A percentile compares a stretch with the other conserved stretches of the same genome.
These are phyloP conservation scores for Ascochyta fabae DNA, from an alignment of 2,329 filamentous ascomycete genomes.

Conservation along the genomic window DNA sequence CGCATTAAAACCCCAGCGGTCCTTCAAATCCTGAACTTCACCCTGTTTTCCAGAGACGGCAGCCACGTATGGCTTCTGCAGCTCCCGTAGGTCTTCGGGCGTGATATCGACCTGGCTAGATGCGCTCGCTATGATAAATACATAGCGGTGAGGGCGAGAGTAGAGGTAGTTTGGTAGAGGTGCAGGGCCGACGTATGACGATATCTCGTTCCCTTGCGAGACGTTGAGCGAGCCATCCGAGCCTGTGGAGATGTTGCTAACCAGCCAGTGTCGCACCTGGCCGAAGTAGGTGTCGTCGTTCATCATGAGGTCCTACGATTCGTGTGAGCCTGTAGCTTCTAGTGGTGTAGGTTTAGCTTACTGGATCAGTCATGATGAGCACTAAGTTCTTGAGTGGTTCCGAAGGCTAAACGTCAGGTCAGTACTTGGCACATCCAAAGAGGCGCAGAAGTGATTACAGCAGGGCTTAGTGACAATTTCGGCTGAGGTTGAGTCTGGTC, in stretches of 20 bases:
- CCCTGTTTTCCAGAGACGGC: slow-evolving; percentile 25
- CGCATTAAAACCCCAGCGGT: slow-evolving; percentile 32
- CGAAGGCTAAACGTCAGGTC: slow-evolving; percentile 13
- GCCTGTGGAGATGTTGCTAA: slow-evolving; percentile 22
- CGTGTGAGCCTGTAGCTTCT: not conserved
- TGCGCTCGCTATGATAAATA: slow-evolving; percentile 26
- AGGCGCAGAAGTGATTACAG: slow-evolving; percentile 2
- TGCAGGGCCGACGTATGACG: slow-evolving; percentile 27
- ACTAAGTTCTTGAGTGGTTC: slow-evolving; percentile 21
- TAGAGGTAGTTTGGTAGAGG: slow-evolving; percentile 33
- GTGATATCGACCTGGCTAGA: slow-evolving; percentile 17
- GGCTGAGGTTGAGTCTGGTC: slow-evolving; percentile 29
- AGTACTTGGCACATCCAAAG: not conserved
- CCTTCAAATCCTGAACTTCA: slow-evolving; percentile 30
- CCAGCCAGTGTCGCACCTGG: slow-evolving; percentile 34
- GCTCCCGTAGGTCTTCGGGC: slow-evolving; percentile 22
- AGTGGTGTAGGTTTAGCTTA: not conserved
- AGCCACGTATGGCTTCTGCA: slow-evolving; percentile 26
- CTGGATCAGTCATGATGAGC: slow-evolving; percentile 29
- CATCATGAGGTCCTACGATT: slow-evolving; percentile 27
- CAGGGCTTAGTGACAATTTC: slow-evolving; percentile 19
- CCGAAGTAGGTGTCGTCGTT: slow-evolving; percentile 30
- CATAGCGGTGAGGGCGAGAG: slow-evolving; percentile 27
- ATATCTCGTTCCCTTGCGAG: slow-evolving; percentile 14
- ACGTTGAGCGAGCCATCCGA: slow-evolving; percentile 17